Conservation (phyloP, 1,139 yeast species). For the Blastobotrys buckinghamii region DNA sequence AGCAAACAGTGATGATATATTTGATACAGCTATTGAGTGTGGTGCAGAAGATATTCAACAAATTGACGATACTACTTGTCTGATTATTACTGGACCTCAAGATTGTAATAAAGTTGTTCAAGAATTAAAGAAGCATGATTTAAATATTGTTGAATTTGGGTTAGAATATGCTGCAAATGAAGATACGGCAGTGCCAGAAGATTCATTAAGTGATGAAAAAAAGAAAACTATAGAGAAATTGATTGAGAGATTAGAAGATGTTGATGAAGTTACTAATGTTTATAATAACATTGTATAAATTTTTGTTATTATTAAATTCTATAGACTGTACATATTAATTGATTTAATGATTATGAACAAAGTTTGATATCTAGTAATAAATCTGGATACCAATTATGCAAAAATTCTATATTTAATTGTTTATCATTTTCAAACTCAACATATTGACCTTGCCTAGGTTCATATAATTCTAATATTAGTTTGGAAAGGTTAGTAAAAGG, state of each 20-base stretch:
- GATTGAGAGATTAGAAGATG: slow-evolving; percentile 55
- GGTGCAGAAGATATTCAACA: slow-evolving; percentile 82
- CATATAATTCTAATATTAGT: background rate
- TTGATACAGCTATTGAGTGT: slow-evolving; percentile 68
- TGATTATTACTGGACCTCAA: slow-evolving; percentile 43
- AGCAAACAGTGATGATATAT: slow-evolving; percentile 44
- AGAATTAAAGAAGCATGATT: slow-evolving; percentile 41
- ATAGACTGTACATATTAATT: too few species aligned
- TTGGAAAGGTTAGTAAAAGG: background rate
- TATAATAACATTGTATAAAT: slow-evolving; percentile 43
- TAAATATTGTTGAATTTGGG: slow-evolving; percentile 62
- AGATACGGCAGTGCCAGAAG: slow-evolving; percentile 53
- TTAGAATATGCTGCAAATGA: slow-evolving; percentile 60
- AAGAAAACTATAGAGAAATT: slow-evolving; percentile 52
- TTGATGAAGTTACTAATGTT: slow-evolving; percentile 76
- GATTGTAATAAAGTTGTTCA: slow-evolving; percentile 60
- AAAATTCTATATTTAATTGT: background rate
- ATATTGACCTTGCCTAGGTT: background rate
- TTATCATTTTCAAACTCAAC: background rate
- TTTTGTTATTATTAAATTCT: background rate
- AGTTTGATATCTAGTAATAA: background rate
- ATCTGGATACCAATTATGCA: background rate
- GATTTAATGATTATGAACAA: background rate
- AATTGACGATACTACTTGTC: slow-evolving; percentile 30
- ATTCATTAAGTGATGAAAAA: slow-evolving; percentile 40